These are phyloP conservation scores for Cyclostephanos tholiformis DNA, from an alignment of 108 stramenopile genomes.

Conservation along the genomic window DNA sequence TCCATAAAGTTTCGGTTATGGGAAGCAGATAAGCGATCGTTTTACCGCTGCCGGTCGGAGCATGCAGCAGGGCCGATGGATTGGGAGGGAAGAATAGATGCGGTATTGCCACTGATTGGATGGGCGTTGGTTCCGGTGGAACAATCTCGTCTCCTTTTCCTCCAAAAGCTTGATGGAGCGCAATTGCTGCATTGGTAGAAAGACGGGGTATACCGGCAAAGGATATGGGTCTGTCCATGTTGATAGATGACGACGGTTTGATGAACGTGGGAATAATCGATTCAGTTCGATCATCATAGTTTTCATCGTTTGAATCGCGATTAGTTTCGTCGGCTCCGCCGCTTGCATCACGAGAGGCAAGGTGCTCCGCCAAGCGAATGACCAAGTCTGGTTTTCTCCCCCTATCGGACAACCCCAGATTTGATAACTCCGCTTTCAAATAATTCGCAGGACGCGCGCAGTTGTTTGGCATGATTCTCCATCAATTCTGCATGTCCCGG, in stretches of 20 bases:
- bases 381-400: conserved; percentile 86
- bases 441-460: conserved; percentile 68
- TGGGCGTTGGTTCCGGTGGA: conserved; percentile 66
- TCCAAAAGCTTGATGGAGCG: conserved; percentile 63
- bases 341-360: conserved; percentile 39
- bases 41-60: conserved; percentile 85
- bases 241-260: conserved; percentile 6
- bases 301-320: conserved; percentile 25
- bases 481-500: conserved; percentile 15
- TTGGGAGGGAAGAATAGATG: conserved; percentile 52
- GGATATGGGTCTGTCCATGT: conserved; percentile 19
- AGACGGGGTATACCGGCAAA: conserved; percentile 71
- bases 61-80: conserved; percentile 72
- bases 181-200: conserved; percentile 64
- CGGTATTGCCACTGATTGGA: conserved; percentile 71
- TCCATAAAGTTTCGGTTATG: conserved; percentile 84
- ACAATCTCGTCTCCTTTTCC: background rate
- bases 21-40: conserved; percentile 84
- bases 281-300: background rate
- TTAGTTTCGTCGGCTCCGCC: conserved; percentile 16
- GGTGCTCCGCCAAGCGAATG: conserved; percentile 65
- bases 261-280: conserved; percentile 6
- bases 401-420: conserved; percentile 50
- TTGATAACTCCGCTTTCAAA: conserved; percentile 69
- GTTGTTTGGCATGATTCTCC: conserved; percentile 36